Percentiles rank a stretch among this genome's conserved stretches.
These are phyloP conservation scores for Omphalea diandra DNA, from an alignment of 441 rosid species.

Conservation along the genomic window DNA sequence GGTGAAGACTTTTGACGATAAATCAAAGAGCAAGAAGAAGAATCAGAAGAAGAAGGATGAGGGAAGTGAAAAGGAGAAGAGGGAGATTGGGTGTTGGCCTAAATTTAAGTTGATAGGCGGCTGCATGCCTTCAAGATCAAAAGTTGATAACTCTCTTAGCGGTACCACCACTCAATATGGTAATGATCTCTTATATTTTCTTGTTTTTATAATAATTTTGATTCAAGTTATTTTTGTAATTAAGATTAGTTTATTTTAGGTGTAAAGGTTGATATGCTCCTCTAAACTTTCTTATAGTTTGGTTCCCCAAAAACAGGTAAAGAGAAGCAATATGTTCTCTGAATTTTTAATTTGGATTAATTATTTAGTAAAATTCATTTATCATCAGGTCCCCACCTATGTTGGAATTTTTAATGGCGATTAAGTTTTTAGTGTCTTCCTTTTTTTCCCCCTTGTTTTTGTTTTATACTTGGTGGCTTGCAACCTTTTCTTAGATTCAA, in stretches of 20 bases:
- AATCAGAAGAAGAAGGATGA: constrained; percentile 38
- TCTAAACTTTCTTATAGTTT: not conserved
- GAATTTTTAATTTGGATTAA: constrained; percentile 12
- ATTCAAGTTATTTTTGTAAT: constrained; percentile 1
- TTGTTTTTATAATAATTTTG: not conserved
- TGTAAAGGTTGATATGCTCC: not conserved
- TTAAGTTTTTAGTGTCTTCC: not conserved
- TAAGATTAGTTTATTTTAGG: not conserved
- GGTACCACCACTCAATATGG: constrained; percentile 58
- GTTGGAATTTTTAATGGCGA: constrained; percentile 2
- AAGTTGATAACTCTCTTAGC: constrained; percentile 80
- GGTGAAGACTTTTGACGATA: constrained; percentile 39
- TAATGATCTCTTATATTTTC: constrained; percentile 29
- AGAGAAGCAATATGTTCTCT: constrained; percentile 1
- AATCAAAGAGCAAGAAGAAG: constrained; percentile 39
- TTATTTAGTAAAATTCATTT: not conserved
- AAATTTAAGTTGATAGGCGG: constrained; percentile 55
- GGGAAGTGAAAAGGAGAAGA: constrained; percentile 36
- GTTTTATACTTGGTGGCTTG: not conserved
- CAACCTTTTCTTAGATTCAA: not conserved
- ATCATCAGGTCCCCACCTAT: not conserved
- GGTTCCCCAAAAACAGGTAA: constrained; percentile 18
- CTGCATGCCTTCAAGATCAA: constrained; percentile 94
- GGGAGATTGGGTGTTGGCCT: constrained; percentile 66
- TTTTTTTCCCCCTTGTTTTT: not conserved